Percentiles rank a stretch among this genome's conserved stretches.
Evolutionary conservation across 106 monocot species (phyloP).

Genomic region (Dendrobium nobile): DNA sequence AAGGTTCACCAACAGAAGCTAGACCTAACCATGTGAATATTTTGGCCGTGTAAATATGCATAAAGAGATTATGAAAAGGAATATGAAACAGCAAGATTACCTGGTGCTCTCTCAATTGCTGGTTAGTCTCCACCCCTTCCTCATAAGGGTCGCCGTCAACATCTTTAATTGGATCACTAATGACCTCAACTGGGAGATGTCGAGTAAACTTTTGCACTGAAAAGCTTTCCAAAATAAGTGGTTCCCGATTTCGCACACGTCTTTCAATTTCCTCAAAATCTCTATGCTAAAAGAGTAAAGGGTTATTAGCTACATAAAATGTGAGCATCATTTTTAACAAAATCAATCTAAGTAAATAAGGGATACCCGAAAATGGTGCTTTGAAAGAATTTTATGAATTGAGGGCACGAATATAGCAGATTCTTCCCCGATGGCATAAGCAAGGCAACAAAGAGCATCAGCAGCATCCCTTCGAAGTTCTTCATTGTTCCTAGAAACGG

Average conservation of each 20-base stretch:
- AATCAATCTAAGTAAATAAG: background rate
- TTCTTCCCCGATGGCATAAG: conserved; percentile 89
- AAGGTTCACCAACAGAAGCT: background rate
- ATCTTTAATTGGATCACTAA: conserved; percentile 83
- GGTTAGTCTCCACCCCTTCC: conserved; percentile 55
- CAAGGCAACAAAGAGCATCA: conserved; percentile 87
- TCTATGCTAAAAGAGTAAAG: conserved; percentile 48
- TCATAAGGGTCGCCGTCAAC: conserved; percentile 63
- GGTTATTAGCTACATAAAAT: background rate
- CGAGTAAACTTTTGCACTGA: conserved; percentile 50
- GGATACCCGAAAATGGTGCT: conserved; percentile 73
- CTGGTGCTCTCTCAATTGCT: conserved; percentile 68
- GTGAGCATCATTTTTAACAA: conserved; percentile 1
- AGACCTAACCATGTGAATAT: background rate
- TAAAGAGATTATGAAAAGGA: background rate
- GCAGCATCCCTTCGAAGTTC: conserved; percentile 86
- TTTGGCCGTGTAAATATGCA: background rate
- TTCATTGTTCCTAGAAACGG: conserved; percentile 66
- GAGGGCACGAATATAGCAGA: conserved; percentile 82
- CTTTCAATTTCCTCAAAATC: conserved; percentile 89
- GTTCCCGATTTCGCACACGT: conserved; percentile 49
- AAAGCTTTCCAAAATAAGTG: conserved; percentile 51
- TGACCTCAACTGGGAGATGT: conserved; percentile 37
- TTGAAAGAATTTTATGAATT: conserved; percentile 70
- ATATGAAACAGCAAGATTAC: conserved; percentile 26